phyloP scores from a whole-genome alignment of 1,284 basidiomycete genomes.

The Papiliotrema laurentii region DNA sequence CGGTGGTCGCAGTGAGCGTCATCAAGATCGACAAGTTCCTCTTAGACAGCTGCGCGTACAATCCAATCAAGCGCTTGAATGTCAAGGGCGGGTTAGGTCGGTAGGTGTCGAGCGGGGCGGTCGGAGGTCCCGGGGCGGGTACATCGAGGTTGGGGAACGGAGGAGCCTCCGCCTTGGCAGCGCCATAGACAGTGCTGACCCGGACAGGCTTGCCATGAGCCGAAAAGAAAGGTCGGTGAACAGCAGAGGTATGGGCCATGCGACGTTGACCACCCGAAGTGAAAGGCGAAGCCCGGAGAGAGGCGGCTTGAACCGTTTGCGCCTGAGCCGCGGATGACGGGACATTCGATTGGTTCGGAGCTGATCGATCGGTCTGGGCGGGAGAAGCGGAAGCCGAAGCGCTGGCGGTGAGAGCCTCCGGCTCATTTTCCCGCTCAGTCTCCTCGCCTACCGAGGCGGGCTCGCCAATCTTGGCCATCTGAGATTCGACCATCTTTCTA shows the following conservation, averaged over 20 bases:
- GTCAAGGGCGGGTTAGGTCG: slow-evolving; percentile 52
- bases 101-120: slow-evolving; percentile 40
- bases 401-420: not conserved
- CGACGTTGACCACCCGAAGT: slow-evolving; percentile 13
- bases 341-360: not conserved
- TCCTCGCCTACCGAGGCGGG: slow-evolving; percentile 18
- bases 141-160: slow-evolving; percentile 33
- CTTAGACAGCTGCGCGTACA: slow-evolving; percentile 84
- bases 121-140: slow-evolving; percentile 28
- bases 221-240: slow-evolving; percentile 27
- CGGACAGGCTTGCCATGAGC: slow-evolving; percentile 17
- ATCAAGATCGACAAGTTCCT: slow-evolving; percentile 81
- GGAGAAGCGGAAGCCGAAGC: not conserved
- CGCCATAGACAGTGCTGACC: slow-evolving; percentile 29
- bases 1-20: slow-evolving; percentile 85
- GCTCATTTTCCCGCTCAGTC: slow-evolving; percentile 4
- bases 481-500: slow-evolving; percentile 46
- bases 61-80: slow-evolving; percentile 56
- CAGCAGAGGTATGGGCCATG: slow-evolving; percentile 13
- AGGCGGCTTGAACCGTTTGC: not conserved
- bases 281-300: slow-evolving; percentile 11
- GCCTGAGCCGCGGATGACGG: not conserved
- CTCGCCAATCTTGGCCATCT: slow-evolving; percentile 41
- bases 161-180: slow-evolving; percentile 24
- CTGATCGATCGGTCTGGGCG: not conserved